phyloP scores from a whole-genome alignment of 129 eudicot genomes.

The Arctium lappa region DNA sequence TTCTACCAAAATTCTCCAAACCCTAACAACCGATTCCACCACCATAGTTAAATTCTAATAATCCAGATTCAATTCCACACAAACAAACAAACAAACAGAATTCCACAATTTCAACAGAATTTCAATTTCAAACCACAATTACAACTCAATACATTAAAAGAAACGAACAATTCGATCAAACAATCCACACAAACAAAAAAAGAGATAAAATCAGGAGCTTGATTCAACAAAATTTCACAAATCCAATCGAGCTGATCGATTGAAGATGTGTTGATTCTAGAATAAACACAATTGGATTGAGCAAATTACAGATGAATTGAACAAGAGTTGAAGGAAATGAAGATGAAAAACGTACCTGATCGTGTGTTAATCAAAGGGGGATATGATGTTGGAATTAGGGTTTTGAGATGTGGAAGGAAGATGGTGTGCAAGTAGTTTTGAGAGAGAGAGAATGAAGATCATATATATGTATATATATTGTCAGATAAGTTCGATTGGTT shows the following conservation, averaged over 20 bases:
- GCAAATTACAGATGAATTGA: conserved; percentile 12
- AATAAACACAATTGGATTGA: conserved; percentile 10
- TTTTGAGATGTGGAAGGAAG: conserved; percentile 46
- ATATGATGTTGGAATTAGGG: conserved; percentile 53
- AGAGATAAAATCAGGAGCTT: conserved; percentile 8
- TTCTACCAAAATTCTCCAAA: conserved; percentile 12
- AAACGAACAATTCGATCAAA: conserved; percentile 12
- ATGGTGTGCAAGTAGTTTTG: conserved; percentile 39
- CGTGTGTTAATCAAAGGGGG: conserved; percentile 22
- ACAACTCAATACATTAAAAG: background rate
- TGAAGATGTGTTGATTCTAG: background rate
- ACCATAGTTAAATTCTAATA: conserved; percentile 17
- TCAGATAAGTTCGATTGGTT: conserved; percentile 40
- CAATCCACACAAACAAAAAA: conserved; percentile 13
- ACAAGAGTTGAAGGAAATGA: conserved; percentile 31
- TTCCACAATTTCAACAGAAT: conserved; percentile 4
- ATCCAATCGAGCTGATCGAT: conserved; percentile 22
- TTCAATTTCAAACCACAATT: background rate
- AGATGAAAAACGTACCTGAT: conserved; percentile 51
- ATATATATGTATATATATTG: conserved; percentile 28
- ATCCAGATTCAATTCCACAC: conserved; percentile 26
- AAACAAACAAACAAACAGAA: conserved; percentile 1
- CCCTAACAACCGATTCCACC: conserved; percentile 24
- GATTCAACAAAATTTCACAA: conserved; percentile 38
- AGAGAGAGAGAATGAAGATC: conserved; percentile 35